These are phyloP conservation scores for Scenedesmus sp. DNA, from an alignment of 163 green algal species.

Conservation along the genomic window DNA sequence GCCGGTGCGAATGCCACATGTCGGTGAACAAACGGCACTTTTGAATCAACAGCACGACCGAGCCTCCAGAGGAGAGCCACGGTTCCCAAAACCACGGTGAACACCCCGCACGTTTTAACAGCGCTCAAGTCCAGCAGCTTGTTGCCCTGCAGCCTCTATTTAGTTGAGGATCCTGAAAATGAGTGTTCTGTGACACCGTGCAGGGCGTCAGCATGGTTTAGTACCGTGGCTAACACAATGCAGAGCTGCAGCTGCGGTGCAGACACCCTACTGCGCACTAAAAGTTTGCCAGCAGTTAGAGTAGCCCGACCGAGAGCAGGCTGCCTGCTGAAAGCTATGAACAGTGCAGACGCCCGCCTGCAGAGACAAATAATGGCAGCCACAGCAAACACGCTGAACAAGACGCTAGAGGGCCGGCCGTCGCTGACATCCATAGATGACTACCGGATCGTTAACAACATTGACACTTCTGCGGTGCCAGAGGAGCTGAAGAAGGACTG, in stretches of 20 bases:
- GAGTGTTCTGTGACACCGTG: background rate
- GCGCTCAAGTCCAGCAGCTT: background rate
- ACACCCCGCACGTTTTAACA: background rate
- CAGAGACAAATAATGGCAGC: slow-evolving; percentile 33
- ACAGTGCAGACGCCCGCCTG: slow-evolving; percentile 7
- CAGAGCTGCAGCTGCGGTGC: slow-evolving; percentile 8
- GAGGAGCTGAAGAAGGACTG: slow-evolving; percentile 84
- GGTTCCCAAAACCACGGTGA: background rate
- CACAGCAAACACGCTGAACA: slow-evolving; percentile 10
- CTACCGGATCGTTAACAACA: slow-evolving; percentile 64
- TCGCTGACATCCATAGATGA: slow-evolving; percentile 56
- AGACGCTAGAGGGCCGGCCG: slow-evolving; percentile 7
- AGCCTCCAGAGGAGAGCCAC: background rate
- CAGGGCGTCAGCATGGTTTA: background rate
- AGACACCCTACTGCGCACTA: slow-evolving; percentile 1
- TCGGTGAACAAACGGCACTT: background rate
- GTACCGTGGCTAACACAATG: slow-evolving; percentile 4
- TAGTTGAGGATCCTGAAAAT: background rate
- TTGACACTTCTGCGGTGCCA: slow-evolving; percentile 51
- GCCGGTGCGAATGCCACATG: background rate
- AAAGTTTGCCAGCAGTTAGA: background rate
- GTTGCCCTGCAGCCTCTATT: background rate
- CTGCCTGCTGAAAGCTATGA: background rate
- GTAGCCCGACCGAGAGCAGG: background rate
- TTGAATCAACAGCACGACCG: background rate